Percentiles rank a stretch among this genome's conserved stretches.
Evolutionary conservation across 495 filamentous ascomycete genomes (phyloP).

Genomic region (Lasiosphaeris hirsuta): DNA sequence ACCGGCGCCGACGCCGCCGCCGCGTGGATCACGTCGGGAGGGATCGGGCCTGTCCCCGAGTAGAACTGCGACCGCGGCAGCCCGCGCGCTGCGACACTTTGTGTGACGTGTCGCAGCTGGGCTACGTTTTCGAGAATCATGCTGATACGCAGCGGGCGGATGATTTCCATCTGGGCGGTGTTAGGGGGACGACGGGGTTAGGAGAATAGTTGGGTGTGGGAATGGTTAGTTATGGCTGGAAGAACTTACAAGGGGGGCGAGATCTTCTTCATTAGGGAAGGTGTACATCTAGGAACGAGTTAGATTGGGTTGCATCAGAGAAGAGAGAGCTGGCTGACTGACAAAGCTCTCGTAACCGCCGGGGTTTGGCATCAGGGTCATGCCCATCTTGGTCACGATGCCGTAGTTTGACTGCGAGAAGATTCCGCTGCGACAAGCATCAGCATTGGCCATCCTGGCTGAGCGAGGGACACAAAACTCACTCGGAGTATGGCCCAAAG

Average conservation of each 20-base stretch:
- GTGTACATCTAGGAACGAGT: conserved; percentile 47
- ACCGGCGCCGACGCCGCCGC: conserved; percentile 35
- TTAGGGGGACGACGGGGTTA: no score
- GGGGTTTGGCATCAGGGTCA: conserved; percentile 51
- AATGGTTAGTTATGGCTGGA: no score
- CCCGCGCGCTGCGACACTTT: conserved; percentile 44
- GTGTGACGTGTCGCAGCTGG: conserved; percentile 51
- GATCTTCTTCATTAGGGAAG: conserved; percentile 50
- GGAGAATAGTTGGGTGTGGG: no score
- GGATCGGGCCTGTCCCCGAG: conserved; percentile 37
- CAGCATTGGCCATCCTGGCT: conserved; percentile 45
- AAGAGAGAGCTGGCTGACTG: conserved; percentile 8
- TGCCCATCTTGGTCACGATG: conserved; percentile 59
- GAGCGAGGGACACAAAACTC: conserved; percentile 29
- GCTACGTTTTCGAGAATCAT: conserved; percentile 56
- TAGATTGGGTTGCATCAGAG: background rate
- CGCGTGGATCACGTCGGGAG: conserved; percentile 34
- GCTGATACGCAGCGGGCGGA: conserved; percentile 48
- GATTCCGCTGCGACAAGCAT: conserved; percentile 48
- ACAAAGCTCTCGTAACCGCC: conserved; percentile 49
- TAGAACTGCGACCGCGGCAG: conserved; percentile 45
- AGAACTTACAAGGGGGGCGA: conserved; percentile 37
- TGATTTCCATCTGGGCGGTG: conserved; percentile 38
- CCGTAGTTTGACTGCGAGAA: conserved; percentile 58
- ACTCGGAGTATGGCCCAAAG: conserved; percentile 54